Evolutionary conservation across 805 yeast genomes (phyloP), one percentile per base, ranked within the genome.

Genomic region (Brettanomyces anomalus): DNA sequence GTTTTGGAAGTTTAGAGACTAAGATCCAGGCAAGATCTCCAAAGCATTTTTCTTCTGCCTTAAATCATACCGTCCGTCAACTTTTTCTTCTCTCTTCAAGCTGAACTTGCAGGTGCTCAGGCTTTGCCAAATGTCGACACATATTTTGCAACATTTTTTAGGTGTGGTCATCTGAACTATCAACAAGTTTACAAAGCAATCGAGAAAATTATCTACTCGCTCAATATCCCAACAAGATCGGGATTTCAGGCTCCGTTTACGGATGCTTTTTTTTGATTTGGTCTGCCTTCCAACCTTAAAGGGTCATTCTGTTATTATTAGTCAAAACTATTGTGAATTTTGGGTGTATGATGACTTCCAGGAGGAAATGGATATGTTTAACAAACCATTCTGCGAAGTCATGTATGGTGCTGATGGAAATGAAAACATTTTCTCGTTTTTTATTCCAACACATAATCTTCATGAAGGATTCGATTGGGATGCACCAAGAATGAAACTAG

Each of bases 401-500:
- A 36, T 36, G 39, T n/a, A 20, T 24, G 18, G 24, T 11, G 39
- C 30, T 5, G 39, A 36, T 20, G 39, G 31, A 21, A 36, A 36
- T 36, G 39, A 31, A 20, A 36, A 21, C 31, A 36, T 36, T 5
- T 36, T 36, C 18, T 21, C 31, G n/a, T 36, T 36, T 28, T 31
- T 31, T 21, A 36, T 36, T 21, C 39, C 39, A 8, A 36, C 39
- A 6, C 20, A 36, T 17, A 36, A 36, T 36, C 30, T 36, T 21
- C 20, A 21, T 24, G 39, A 36, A n/a, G 39, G 39, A 21, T 36
- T 36, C n/a, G 39, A 36, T 36, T 36, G 39, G 39, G 39, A 36
- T 21, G 39, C 39, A 3, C 31, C 30, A 16, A 26, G 39, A 14
- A 16, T 20, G 20, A 20, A 36, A 7, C 39, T 31, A 5, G 24